Evolutionary conservation across 768 basidiomycete genomes (phyloP), one percentile per base, ranked within the genome.

Genomic region (Megacollybia marginata): DNA sequence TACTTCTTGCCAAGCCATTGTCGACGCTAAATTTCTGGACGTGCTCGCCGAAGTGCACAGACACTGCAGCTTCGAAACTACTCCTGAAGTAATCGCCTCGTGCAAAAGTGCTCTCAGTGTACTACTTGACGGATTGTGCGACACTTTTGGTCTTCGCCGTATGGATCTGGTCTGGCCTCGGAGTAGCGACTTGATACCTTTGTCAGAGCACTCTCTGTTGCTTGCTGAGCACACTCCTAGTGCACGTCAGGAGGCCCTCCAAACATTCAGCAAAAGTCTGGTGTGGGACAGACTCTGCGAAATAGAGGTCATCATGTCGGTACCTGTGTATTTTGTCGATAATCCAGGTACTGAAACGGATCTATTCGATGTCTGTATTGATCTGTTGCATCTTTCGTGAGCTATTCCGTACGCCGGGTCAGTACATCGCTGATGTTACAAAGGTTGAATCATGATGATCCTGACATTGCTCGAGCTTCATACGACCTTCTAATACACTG

Each of bases 301-400:
- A 28, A 52, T 55, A 38, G 40, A 52, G 28, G 51, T 47, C 16
- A 38, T 52, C 23, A 13, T 52, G 23, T 47, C 47, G 23, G 48
- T 44, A 33, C 40, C 38, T 11, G 47, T 38, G 32, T 42, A 45
- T 35, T 19, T 11, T 13, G 42, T 43, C n/a, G 33, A 19, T 15
- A 47, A 46, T 48, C 23, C 23, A 28, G 38, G 18, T 40, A 18
- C 38, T 15, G 43, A 42, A 46, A 44, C 33, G 31, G 47, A 49
- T 34, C 42, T 51, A 20, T 46, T 48, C 19, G 51, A 48, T 28
- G 32, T 52, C 11, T 48, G 40, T n/a, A 48, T 55, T 34, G 54
- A 55, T 40, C 35, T 55, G 34, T n/a, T 55, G 16, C 16, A 47
- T n/a, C 51, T 55, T 20, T 44, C 46, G 54, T 55, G 42, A 49